Percentiles rank a stretch among this genome's conserved stretches.
These are phyloP conservation scores for Pelargonium citronellum DNA, from an alignment of 441 rosid genomes.

Conservation along the genomic window DNA sequence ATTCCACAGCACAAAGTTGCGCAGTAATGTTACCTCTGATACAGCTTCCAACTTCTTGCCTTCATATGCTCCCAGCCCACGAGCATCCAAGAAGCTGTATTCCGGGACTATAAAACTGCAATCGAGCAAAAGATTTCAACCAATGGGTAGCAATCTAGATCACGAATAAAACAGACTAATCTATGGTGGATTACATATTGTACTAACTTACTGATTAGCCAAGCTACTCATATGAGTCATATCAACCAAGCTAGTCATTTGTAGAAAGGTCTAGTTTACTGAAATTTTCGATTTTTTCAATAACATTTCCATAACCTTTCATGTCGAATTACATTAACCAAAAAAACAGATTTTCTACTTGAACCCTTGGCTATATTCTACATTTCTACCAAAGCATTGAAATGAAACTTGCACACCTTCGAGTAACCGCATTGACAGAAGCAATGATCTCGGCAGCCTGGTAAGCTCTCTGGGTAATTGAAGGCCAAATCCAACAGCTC, in stretches of 20 bases:
- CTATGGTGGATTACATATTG: no score
- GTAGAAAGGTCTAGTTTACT: background rate
- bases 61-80: constrained; percentile 91
- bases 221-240: background rate
- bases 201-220: background rate
- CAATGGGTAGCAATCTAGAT: background rate
- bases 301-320: background rate
- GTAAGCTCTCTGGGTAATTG: constrained; percentile 90
- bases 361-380: background rate
- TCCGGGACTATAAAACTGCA: constrained; percentile 84
- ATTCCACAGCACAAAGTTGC: no score
- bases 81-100: constrained; percentile 89
- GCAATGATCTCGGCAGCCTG: constrained; percentile 90
- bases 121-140: constrained; percentile 5
- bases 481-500: constrained; percentile 96
- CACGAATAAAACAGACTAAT: no score
- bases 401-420: constrained; percentile 41
- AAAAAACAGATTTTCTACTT: background rate
- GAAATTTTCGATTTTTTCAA: background rate
- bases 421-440: constrained; percentile 56
- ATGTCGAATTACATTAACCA: no score
- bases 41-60: constrained; percentile 67
- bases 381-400: background rate
- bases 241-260: constrained; percentile 9
- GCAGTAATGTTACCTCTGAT: constrained; percentile 49